These are phyloP conservation scores for Erodium chrysanthum DNA, from an alignment of 441 rosid genomes.

Conservation along the genomic window DNA sequence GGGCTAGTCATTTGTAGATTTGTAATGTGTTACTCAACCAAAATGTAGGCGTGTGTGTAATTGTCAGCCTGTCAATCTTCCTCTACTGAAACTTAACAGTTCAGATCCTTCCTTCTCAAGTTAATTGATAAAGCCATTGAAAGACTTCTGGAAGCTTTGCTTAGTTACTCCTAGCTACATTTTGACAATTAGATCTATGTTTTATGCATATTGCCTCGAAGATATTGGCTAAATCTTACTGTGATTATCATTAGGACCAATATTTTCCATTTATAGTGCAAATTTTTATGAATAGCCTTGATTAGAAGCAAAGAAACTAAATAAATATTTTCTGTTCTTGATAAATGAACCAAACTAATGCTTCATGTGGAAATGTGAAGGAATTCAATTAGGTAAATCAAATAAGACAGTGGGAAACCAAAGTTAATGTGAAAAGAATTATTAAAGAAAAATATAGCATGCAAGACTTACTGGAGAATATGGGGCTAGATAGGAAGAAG, in stretches of 20 bases:
- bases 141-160: neutral
- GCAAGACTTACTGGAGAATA: neutral
- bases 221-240: neutral
- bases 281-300: neutral
- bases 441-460: neutral
- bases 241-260: neutral
- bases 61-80: neutral
- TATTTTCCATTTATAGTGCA: neutral
- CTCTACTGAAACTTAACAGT: neutral
- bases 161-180: neutral
- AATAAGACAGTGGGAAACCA: neutral
- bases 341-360: neutral
- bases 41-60: neutral
- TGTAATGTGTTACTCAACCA: neutral
- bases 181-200: neutral
- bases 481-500: neutral
- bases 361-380: neutral
- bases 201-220: neutral
- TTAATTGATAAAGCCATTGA: neutral
- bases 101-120: neutral
- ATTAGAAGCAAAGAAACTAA: neutral
- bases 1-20: neutral
- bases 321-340: neutral
- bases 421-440: neutral
- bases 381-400: neutral